phyloP scores from a whole-genome alignment of 371 early-diverging fungal genomes.

The Circinella minor region DNA sequence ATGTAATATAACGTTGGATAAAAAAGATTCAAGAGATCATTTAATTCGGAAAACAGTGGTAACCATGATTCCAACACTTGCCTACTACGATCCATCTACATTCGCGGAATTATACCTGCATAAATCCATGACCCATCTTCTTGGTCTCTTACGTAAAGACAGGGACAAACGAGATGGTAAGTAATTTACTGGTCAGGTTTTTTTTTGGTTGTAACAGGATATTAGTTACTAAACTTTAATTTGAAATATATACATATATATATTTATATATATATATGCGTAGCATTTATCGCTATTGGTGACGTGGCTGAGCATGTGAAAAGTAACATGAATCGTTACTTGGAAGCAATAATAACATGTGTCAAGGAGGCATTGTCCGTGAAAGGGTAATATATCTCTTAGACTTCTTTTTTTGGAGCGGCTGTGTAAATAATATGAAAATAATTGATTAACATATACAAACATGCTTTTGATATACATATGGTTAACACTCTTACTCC shows the following conservation, averaged over 20 bases:
- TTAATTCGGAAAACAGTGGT: slow-evolving; percentile 88
- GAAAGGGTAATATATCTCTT: slow-evolving; percentile 29
- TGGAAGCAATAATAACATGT: slow-evolving; percentile 74
- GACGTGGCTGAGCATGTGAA: slow-evolving; percentile 85
- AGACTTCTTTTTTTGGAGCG: background rate
- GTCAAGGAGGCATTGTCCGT: slow-evolving; percentile 77
- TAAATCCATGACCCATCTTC: slow-evolving; percentile 76
- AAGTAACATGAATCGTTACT: slow-evolving; percentile 80
- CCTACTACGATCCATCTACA: slow-evolving; percentile 78
- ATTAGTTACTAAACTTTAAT: no score
- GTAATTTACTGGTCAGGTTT: background rate
- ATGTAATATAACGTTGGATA: slow-evolving; percentile 76
- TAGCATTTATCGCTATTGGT: slow-evolving; percentile 88
- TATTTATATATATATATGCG: no score
- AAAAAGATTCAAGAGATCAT: slow-evolving; percentile 83
- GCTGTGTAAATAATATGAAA: background rate
- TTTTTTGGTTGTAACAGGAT: background rate
- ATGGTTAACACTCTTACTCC: no score
- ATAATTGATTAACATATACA: background rate
- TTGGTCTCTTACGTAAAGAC: slow-evolving; percentile 79
- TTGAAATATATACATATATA: no score
- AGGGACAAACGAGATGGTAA: slow-evolving; percentile 74
- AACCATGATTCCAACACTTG: slow-evolving; percentile 81
- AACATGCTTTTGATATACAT: no score
- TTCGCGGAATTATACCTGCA: slow-evolving; percentile 81